These are phyloP conservation scores for Suhomyces xylopsoci DNA, from an alignment of 805 yeast species.

Conservation along the genomic window DNA sequence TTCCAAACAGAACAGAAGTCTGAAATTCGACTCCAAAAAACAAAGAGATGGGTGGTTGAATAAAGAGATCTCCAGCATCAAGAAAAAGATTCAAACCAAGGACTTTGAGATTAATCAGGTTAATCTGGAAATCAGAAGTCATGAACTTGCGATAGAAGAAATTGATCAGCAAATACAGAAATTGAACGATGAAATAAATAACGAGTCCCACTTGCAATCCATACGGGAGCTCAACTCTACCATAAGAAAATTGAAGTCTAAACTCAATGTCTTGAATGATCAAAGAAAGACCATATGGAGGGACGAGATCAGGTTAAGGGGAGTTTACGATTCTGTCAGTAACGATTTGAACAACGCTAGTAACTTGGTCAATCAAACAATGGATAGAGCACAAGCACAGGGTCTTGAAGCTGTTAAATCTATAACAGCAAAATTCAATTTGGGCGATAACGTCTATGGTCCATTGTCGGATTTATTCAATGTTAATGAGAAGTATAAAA, in stretches of 20 bases:
- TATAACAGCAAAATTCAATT: conserved; percentile 57
- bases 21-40: conserved; percentile 50
- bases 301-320: conserved; percentile 62
- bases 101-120: conserved; percentile 22
- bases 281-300: conserved; percentile 76
- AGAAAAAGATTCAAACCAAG: conserved; percentile 25
- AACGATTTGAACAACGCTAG: conserved; percentile 58
- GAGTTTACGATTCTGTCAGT: conserved; percentile 52
- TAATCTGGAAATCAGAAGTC: conserved; percentile 14
- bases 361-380: conserved; percentile 62
- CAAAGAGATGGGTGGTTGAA: conserved; percentile 71
- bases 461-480: conserved; percentile 80
- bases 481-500: conserved; percentile 77
- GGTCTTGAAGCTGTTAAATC: conserved; percentile 70
- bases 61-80: conserved; percentile 43
- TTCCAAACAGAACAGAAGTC: conserved; percentile 67
- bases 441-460: conserved; percentile 69
- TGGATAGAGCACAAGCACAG: conserved; percentile 65
- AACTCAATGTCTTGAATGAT: conserved; percentile 52
- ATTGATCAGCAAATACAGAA: conserved; percentile 8
- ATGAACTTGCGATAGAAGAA: conserved; percentile 12
- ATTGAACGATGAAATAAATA: conserved; percentile 23
- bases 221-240: conserved; percentile 23
- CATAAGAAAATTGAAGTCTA: conserved; percentile 39
- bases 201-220: conserved; percentile 7